These are phyloP conservation scores for Populus davidiana DNA, from an alignment of 345 rosid species.

Conservation along the genomic window DNA sequence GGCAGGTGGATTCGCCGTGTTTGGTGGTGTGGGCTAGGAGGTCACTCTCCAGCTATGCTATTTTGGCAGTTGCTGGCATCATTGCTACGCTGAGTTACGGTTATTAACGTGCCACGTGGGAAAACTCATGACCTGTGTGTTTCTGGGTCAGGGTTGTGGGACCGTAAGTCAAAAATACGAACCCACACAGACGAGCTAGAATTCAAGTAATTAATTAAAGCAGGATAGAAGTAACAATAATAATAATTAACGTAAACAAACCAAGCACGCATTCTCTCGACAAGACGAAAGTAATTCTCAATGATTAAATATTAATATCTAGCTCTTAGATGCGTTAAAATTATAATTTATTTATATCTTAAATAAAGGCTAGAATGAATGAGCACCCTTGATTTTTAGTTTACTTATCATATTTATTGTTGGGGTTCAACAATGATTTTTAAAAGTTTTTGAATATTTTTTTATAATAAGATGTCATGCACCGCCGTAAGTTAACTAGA, in stretches of 20 bases:
- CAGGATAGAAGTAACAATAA: background rate
- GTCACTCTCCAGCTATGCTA: background rate
- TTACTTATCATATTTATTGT: too few relatives aligned
- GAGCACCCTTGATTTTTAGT: too few relatives aligned
- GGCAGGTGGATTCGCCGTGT: background rate
- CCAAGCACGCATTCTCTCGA: background rate
- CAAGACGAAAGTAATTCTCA: background rate
- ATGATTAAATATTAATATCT: too few relatives aligned
- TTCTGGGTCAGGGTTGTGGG: background rate
- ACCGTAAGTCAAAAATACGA: background rate
- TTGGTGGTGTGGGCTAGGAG: slow-evolving; percentile 13
- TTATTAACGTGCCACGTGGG: background rate
- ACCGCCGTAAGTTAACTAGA: too few relatives aligned
- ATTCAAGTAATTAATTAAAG: background rate
- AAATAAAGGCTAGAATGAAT: too few relatives aligned
- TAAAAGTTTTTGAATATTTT: too few relatives aligned
- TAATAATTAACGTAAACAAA: background rate
- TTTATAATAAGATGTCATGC: too few relatives aligned
- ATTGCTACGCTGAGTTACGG: slow-evolving; percentile 9
- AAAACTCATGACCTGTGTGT: background rate
- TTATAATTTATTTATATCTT: too few relatives aligned
- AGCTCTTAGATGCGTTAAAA: background rate
- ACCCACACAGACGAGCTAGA: background rate
- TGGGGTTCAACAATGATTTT: too few relatives aligned
- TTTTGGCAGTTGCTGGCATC: background rate